phyloP scores from a whole-genome alignment of 2,329 filamentous ascomycete genomes.

The Remersonia thermophila region DNA sequence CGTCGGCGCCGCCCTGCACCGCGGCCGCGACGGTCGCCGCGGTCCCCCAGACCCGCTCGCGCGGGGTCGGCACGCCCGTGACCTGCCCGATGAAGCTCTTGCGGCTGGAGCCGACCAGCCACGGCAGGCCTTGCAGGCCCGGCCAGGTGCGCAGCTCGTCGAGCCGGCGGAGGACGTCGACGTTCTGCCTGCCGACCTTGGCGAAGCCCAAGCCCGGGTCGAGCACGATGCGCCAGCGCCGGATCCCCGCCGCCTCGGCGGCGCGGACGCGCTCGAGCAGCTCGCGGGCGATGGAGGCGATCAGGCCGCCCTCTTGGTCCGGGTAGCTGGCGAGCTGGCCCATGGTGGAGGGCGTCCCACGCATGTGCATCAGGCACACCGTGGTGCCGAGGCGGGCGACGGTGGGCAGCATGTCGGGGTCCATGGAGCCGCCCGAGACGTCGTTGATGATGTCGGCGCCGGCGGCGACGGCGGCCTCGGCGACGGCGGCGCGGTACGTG shows the following conservation, averaged over 20 bases:
- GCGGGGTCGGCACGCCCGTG: slow-evolving; percentile 60
- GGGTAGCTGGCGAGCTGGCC: slow-evolving; percentile 55
- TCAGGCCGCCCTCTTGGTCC: slow-evolving; percentile 29
- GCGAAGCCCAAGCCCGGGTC: slow-evolving; percentile 94
- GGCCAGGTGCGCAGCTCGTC: slow-evolving; percentile 51
- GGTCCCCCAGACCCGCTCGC: slow-evolving; percentile 69
- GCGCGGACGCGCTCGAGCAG: slow-evolving; percentile 56
- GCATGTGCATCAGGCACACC: slow-evolving; percentile 85
- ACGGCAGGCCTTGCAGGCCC: slow-evolving; percentile 60
- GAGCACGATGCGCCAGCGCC: slow-evolving; percentile 86
- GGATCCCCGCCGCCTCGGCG: slow-evolving; percentile 69
- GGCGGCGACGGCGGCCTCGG: slow-evolving; percentile 58
- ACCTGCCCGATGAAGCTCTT: slow-evolving; percentile 81
- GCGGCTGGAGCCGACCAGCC: slow-evolving; percentile 79
- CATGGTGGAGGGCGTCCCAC: slow-evolving; percentile 78
- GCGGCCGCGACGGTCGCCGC: slow-evolving; percentile 79
- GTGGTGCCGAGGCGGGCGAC: slow-evolving; percentile 68
- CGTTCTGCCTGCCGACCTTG: slow-evolving; percentile 69
- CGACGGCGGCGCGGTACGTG: slow-evolving; percentile 80
- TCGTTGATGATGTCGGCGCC: slow-evolving; percentile 95
- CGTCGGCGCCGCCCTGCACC: slow-evolving; percentile 76
- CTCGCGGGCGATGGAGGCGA: slow-evolving; percentile 54
- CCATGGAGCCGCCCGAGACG: slow-evolving; percentile 70
- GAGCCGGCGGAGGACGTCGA: slow-evolving; percentile 61
- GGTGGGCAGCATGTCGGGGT: slow-evolving; percentile 68